Evolutionary conservation across 2,329 filamentous ascomycete species (phyloP).

Genomic region (Fusarium ramigenum): DNA sequence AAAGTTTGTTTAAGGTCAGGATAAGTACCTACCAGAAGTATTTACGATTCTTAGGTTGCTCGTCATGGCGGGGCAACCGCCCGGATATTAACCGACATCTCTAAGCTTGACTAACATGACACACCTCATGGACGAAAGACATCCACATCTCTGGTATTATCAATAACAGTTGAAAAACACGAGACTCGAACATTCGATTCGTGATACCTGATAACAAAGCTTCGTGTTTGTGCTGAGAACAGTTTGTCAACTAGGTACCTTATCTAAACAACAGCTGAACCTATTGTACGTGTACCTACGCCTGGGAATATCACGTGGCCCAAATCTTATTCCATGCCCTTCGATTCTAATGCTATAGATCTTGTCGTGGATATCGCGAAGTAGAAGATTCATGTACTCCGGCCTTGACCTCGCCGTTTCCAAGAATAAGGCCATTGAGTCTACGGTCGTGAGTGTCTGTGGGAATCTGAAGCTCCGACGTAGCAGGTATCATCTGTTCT

Average conservation of each 20-base stretch:
- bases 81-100: conserved; percentile 17
- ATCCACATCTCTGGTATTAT: not conserved
- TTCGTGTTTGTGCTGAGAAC: not conserved
- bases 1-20: conserved; percentile 38
- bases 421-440: conserved; percentile 80
- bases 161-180: not conserved
- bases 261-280: not conserved
- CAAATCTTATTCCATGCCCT: not conserved
- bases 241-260: not conserved
- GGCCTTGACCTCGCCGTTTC: conserved; percentile 68
- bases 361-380: conserved; percentile 51
- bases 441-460: conserved; percentile 80
- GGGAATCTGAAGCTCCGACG: conserved; percentile 72
- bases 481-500: conserved; percentile 78
- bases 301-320: not conserved
- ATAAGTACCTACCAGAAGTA: conserved; percentile 21
- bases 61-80: conserved; percentile 46
- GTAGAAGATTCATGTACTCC: conserved; percentile 42
- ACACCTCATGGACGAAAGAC: not conserved
- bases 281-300: not conserved
- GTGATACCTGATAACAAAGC: not conserved
- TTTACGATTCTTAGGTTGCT: not conserved
- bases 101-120: not conserved
- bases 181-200: not conserved
- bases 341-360: conserved; percentile 3